A percentile compares a stretch with the other conserved stretches of the same genome.
These are phyloP conservation scores for Komagataella kurtzmanii DNA, from an alignment of 805 yeast species.

Conservation along the genomic window DNA sequence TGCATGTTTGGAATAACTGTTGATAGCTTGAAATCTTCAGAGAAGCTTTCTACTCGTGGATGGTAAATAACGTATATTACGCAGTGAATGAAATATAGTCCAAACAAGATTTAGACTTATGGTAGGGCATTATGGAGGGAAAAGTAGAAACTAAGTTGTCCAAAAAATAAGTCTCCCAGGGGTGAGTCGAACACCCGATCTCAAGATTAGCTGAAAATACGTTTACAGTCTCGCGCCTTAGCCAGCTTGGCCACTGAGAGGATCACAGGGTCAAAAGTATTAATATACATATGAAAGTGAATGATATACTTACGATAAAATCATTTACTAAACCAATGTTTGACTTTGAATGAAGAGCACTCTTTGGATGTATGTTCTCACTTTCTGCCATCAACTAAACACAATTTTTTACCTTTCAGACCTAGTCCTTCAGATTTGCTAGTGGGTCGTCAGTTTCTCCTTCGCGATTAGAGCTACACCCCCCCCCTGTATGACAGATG, in stretches of 20 bases:
- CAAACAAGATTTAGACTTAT: background rate
- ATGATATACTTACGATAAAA: too few relatives aligned
- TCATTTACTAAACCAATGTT: too few relatives aligned
- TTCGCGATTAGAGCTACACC: background rate
- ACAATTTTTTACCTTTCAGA: background rate
- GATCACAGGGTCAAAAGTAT: background rate
- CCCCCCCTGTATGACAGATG: background rate
- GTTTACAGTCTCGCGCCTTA: background rate
- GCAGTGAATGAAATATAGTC: background rate
- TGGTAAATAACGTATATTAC: slow-evolving; percentile 22
- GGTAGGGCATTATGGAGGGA: background rate
- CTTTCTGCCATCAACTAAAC: too few relatives aligned
- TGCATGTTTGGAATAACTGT: slow-evolving; percentile 65
- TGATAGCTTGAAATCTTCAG: slow-evolving; percentile 29
- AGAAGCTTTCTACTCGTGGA: slow-evolving; percentile 36
- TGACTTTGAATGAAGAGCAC: too few relatives aligned
- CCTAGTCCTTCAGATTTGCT: background rate
- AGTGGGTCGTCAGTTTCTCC: background rate
- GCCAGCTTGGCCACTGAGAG: background rate
- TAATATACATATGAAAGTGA: too few relatives aligned
- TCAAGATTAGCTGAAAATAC: background rate
- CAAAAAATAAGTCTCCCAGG: background rate
- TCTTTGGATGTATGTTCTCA: background rate
- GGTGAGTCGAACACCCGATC: background rate
- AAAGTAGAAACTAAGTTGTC: too few relatives aligned